Conservation (phyloP, 139 green algal genomes). For the Diplosphaera chodatii region DNA sequence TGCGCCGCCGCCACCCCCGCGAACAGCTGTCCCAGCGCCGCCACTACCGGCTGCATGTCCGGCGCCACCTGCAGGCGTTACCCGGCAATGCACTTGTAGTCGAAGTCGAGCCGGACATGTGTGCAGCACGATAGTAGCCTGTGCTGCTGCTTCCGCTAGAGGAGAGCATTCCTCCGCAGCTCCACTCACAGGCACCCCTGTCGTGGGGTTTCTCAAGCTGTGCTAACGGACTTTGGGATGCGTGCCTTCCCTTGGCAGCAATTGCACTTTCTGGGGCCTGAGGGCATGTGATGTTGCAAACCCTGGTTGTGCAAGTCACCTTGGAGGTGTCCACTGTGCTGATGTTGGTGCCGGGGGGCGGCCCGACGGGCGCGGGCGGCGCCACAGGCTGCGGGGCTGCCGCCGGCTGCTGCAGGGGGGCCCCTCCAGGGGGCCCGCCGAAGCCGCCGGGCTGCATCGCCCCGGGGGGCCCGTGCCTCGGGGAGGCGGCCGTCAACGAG, state of each 20-base stretch:
- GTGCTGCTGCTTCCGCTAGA: no score
- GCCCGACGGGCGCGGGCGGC: constrained; percentile 47
- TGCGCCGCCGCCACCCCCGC: constrained; percentile 32
- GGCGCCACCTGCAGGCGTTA: constrained; percentile 39
- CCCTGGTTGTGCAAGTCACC: no score
- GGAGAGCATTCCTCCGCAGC: no score
- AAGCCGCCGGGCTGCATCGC: background rate
- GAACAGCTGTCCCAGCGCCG: constrained; percentile 65
- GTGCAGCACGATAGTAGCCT: no score
- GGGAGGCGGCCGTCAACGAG: background rate
- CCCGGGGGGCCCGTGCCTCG: no score
- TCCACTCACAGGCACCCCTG: no score
- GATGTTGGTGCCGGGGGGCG: constrained; percentile 68
- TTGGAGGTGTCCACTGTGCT: constrained; percentile 55
- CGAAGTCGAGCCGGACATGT: no score
- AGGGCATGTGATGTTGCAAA: background rate
- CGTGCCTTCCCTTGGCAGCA: background rate
- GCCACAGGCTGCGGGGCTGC: constrained; percentile 22
- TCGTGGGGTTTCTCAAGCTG: background rate
- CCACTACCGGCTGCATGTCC: constrained; percentile 57
- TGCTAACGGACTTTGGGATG: no score
- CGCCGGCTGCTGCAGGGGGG: constrained; percentile 1
- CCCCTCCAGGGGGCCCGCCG: background rate
- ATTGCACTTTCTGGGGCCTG: background rate
- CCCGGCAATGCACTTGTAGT: no score